phyloP scores from a whole-genome alignment of 495 filamentous ascomycete species.

The Talaromyces ruber region DNA sequence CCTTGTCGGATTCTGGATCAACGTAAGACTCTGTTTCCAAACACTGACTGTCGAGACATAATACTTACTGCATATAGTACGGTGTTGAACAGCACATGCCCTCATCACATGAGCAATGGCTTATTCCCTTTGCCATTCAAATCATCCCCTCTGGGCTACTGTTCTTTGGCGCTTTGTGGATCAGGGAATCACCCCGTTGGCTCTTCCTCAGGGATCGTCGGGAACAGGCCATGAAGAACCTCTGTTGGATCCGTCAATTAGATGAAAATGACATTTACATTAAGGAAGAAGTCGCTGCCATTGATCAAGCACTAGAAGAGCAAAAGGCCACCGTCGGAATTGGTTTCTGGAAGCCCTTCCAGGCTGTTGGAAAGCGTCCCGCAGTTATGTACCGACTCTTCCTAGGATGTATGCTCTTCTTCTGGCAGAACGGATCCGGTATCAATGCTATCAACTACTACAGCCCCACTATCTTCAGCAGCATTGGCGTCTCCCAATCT shows the following conservation, averaged over 20 bases:
- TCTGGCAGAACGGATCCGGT: conserved; percentile 58
- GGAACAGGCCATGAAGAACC: conserved; percentile 46
- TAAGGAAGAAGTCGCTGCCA: conserved; percentile 53
- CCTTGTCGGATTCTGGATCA: conserved; percentile 68
- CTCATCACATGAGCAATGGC: conserved; percentile 38
- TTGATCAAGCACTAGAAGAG: conserved; percentile 50
- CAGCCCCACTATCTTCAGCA: conserved; percentile 49
- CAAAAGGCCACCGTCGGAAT: conserved; percentile 46
- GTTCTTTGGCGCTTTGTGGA: conserved; percentile 36
- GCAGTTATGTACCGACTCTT: conserved; percentile 46
- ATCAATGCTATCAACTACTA: conserved; percentile 68
- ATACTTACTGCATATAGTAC: conserved; percentile 22
- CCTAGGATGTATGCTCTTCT: conserved; percentile 57
- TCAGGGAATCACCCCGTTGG: conserved; percentile 53
- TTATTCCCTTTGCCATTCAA: conserved; percentile 50
- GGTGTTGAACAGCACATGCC: conserved; percentile 27
- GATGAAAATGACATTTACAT: conserved; percentile 52
- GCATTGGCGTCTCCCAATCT: conserved; percentile 42
- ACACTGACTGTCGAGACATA: not conserved
- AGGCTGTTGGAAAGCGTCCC: conserved; percentile 41
- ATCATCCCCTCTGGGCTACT: conserved; percentile 45
- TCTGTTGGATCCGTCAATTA: conserved; percentile 58
- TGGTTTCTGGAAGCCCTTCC: conserved; percentile 63
- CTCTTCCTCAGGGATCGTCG: conserved; percentile 40
- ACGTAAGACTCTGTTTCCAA: conserved; percentile 24